Base-by-base conservation (phyloP, 345 rosid genomes). In the Combretum micranthum region DNA sequence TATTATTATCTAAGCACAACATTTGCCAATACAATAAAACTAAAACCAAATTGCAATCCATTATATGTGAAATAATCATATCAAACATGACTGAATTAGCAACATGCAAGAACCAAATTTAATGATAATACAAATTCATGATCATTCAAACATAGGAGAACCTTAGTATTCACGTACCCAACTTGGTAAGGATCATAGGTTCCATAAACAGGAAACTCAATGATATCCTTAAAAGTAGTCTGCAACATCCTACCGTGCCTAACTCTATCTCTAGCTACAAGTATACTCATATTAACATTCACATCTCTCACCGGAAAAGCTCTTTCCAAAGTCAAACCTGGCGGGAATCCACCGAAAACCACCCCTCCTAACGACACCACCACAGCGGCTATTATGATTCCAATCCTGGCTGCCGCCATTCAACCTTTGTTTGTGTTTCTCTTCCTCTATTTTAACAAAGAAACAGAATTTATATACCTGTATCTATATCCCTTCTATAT, bases 231-330 rank as follows among this genome's bases (percentile, higher is more conserved):
- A 19, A 72, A 17, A 46, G 68, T 20, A 1, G 85, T 67, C 74
- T 83, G 88, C 66, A 89, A 59, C 83, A 89, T 75, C 66, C 97
- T 80, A n/a, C 92, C 80, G n/a, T n/a, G 99, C 55, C 99, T 76
- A 23, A 69, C 63, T 57, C 69, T 66, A 37, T 93, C 99, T 66
- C 85, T 82, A 12, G 79, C 83, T 69, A 59, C 77, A 15, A 89
- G 85, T 62, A 78, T 74, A 51, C 73, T 70, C 55, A 93, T 57
- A 61, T 84, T 85, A 42, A 83, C 62, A 64, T 64, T 62, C 43
- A 68, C 81, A 69, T 52, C 68, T 16, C 42, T 57, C 72, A 77
- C 74, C 56, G 96, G 94, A 13, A 93, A 79, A 47, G 64, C 76
- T 22, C 83, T 62, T 56, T 74, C 72, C 52, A 78, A 55, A 15